phyloP scores from a whole-genome alignment of 2,329 filamentous ascomycete genomes.

The Colletotrichum sojae region DNA sequence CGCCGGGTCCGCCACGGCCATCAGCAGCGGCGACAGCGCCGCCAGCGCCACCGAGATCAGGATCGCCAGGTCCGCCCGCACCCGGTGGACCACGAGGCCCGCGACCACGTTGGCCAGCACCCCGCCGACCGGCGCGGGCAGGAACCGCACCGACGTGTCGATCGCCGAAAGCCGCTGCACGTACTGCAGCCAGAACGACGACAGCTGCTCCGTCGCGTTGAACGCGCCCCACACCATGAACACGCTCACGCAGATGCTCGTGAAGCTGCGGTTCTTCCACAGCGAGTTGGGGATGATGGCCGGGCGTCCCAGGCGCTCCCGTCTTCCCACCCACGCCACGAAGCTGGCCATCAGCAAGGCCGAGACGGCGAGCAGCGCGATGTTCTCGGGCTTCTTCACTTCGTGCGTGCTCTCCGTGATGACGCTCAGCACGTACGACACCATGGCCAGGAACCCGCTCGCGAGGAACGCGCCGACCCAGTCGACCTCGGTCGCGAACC shows the following conservation, averaged over 20 bases:
- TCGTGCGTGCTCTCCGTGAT: slow-evolving; percentile 45
- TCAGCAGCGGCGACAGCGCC: slow-evolving; percentile 59
- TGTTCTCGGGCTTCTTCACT: slow-evolving; percentile 54
- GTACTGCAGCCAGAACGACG: slow-evolving; percentile 61
- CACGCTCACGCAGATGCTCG: slow-evolving; percentile 63
- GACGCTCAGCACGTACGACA: slow-evolving; percentile 39
- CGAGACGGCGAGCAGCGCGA: slow-evolving; percentile 60
- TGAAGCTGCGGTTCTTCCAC: slow-evolving; percentile 68
- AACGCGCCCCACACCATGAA: slow-evolving; percentile 58
- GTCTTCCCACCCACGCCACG: slow-evolving; percentile 67
- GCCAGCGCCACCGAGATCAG: slow-evolving; percentile 53
- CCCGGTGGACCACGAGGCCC: slow-evolving; percentile 53
- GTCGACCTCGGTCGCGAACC: slow-evolving; percentile 39
- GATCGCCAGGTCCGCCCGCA: slow-evolving; percentile 48
- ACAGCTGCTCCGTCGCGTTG: slow-evolving; percentile 60
- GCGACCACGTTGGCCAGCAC: slow-evolving; percentile 51
- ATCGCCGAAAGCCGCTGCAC: slow-evolving; percentile 58
- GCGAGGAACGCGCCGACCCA: slow-evolving; percentile 35
- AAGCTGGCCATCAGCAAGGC: slow-evolving; percentile 62
- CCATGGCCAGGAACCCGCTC: slow-evolving; percentile 26
- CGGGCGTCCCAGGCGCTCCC: slow-evolving; percentile 61
- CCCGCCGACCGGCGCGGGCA: slow-evolving; percentile 55
- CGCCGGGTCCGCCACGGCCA: slow-evolving; percentile 59
- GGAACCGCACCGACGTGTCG: slow-evolving; percentile 56
- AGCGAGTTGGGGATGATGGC: slow-evolving; percentile 72